A percentile compares a stretch with the other conserved stretches of the same genome.
Evolutionary conservation across 2,329 filamentous ascomycete species (phyloP).

Genomic region (Macroventuria anomochaeta): DNA sequence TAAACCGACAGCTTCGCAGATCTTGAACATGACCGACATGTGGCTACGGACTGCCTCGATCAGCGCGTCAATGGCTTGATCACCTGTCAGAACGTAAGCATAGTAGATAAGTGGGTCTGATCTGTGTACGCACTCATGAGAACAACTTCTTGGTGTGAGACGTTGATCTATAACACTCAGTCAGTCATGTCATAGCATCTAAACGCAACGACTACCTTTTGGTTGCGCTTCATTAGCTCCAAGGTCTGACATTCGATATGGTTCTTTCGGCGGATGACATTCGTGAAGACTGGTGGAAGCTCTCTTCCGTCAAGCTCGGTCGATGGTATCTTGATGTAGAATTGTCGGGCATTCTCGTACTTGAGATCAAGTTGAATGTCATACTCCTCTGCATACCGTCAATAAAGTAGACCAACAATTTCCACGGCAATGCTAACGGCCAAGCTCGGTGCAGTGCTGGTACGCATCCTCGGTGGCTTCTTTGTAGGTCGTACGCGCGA

Average conservation of each 20-base stretch:
- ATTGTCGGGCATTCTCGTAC: conserved; percentile 79
- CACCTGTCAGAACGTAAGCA: conserved; percentile 49
- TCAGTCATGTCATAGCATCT: background rate
- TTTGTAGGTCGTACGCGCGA: conserved; percentile 87
- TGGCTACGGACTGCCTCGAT: conserved; percentile 74
- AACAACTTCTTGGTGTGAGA: conserved; percentile 84
- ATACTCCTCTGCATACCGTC: conserved; percentile 51
- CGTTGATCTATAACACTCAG: conserved; percentile 67
- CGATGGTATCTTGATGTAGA: conserved; percentile 73
- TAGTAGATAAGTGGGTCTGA: background rate
- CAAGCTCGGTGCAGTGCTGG: conserved; percentile 71
- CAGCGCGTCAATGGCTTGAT: conserved; percentile 74
- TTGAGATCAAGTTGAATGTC: conserved; percentile 70
- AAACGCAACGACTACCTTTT: conserved; percentile 40
- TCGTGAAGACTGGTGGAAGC: conserved; percentile 77
- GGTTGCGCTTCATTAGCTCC: conserved; percentile 78
- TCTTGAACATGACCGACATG: conserved; percentile 76
- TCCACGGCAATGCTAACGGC: conserved; percentile 56
- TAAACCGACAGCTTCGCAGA: conserved; percentile 85
- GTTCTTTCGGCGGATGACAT: conserved; percentile 74
- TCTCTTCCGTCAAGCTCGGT: conserved; percentile 66
- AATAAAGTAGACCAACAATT: conserved; percentile 1
- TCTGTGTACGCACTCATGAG: conserved; percentile 64
- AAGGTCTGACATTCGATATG: conserved; percentile 87
- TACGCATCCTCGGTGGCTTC: conserved; percentile 82